Evolutionary conservation across 1,139 yeast genomes (phyloP), one percentile per base, ranked within the genome.

Genomic region (Diutina rugosa): DNA sequence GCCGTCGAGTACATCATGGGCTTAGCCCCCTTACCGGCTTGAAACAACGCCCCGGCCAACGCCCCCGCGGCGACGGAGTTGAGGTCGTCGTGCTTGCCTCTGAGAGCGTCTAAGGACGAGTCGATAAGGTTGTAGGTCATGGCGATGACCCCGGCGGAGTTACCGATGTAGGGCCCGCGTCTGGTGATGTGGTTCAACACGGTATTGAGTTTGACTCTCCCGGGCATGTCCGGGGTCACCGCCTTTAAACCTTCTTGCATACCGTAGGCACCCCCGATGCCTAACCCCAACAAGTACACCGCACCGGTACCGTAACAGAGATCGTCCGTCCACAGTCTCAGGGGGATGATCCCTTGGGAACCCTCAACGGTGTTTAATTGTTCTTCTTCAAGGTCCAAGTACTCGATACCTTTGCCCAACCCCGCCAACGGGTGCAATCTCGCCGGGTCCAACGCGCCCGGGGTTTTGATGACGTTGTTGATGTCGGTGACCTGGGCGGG

Each of bases 271-370:
- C 99, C 99, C 70, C 99, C 99, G 56, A 81, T 61, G 53, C 93
- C 91, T 59, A 87, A 72, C 10, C 80, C 81, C 53, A 87, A 65
- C 64, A 93, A 78, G 69, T 93, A 93, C 55, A 90, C 91, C 12
- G 97, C 85, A 70, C 99, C 99, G 12, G 99, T 88, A 64, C 99
- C 99, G 72, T 95, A 93, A 79, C 97, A 90, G 62, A 93, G 79
- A 72, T 93, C 98, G 69, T 93, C 99, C 16, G 91, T 81, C 96
- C 97, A 93, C 65, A 95, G 96, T 73, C 97, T 86, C 46, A 95
- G 87, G 46, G 99, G 97, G 63, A 93, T 81, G 59, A 93, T 71
- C 59, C 97, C 96, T 67, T 88, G 89, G 1, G 96, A 82, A 51
- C 97, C 97, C 65, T 90, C 95, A 64, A 88, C 73, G 26, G 81